These are phyloP conservation scores for Taphrina communis DNA, from an alignment of 1,139 yeast genomes.

Conservation along the genomic window DNA sequence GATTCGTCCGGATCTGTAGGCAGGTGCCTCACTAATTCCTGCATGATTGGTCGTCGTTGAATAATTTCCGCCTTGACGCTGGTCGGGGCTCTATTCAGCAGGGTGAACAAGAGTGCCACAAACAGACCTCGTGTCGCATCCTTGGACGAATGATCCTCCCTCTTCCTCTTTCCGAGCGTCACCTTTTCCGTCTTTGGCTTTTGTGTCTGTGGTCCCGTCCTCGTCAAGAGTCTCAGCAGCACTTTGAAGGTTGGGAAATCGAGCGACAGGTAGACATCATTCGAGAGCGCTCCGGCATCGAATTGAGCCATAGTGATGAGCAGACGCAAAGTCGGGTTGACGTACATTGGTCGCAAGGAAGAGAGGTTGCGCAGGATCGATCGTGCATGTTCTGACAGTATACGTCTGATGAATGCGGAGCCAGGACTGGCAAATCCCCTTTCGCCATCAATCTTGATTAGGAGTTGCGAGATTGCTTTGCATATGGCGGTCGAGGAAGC, in stretches of 20 bases:
- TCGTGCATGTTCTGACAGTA: conserved; percentile 64
- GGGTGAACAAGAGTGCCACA: conserved; percentile 64
- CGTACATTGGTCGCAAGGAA: conserved; percentile 62
- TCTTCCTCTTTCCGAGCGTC: conserved; percentile 49
- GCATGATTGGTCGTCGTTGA: conserved; percentile 62
- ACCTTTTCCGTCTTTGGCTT: conserved; percentile 54
- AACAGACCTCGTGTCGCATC: conserved; percentile 48
- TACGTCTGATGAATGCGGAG: conserved; percentile 57
- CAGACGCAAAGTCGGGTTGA: conserved; percentile 66
- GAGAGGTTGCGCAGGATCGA: conserved; percentile 72
- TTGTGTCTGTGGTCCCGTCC: conserved; percentile 48
- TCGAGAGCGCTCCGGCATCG: conserved; percentile 59
- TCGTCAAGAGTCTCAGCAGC: conserved; percentile 63
- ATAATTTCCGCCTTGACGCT: conserved; percentile 68
- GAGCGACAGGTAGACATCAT: conserved; percentile 66
- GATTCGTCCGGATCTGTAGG: conserved; percentile 58
- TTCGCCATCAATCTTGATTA: conserved; percentile 47
- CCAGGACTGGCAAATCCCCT: conserved; percentile 50
- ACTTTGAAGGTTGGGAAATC: conserved; percentile 66
- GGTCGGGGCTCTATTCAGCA: conserved; percentile 60
- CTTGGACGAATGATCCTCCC: conserved; percentile 58
- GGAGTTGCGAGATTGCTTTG: conserved; percentile 28
- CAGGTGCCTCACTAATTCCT: conserved; percentile 70
- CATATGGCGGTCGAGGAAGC: conserved; percentile 14
- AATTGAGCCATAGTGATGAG: conserved; percentile 61